phyloP scores from a whole-genome alignment of 345 rosid species.

The Gossypium longicalyx region DNA sequence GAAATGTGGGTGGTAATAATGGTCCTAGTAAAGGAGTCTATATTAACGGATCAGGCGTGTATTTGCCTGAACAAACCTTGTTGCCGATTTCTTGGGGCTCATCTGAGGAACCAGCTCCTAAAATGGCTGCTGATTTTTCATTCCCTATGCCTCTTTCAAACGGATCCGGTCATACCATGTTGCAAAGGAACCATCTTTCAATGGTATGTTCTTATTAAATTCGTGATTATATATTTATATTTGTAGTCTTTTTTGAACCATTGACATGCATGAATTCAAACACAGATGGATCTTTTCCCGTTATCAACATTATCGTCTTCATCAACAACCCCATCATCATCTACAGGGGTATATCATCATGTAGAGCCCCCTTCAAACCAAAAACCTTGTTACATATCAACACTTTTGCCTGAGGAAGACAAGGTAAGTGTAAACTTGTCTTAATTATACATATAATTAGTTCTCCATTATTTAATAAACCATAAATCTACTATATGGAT shows the following conservation, averaged over 20 bases:
- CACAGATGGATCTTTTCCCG: constrained; percentile 39
- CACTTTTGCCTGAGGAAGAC: constrained; percentile 35
- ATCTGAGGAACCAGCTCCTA: constrained; percentile 12
- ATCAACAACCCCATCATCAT: constrained; percentile 17
- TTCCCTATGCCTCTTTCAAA: constrained; percentile 17
- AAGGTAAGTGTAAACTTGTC: constrained; percentile 30
- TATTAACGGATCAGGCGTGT: constrained; percentile 23
- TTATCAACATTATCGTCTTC: constrained; percentile 15
- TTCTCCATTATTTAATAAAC: neutral
- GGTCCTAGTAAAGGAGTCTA: constrained; percentile 19
- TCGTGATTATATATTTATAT: neutral
- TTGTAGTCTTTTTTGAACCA: neutral
- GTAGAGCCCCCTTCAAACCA: constrained; percentile 74
- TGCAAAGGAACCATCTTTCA: constrained; percentile 34
- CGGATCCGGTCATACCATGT: constrained; percentile 31
- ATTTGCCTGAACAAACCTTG: constrained; percentile 22
- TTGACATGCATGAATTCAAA: neutral
- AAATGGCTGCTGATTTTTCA: constrained; percentile 29
- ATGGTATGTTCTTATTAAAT: constrained; percentile 26
- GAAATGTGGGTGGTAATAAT: neutral
- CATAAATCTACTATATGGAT: neutral
- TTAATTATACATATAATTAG: neutral
- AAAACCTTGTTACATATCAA: constrained; percentile 25
- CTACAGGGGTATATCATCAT: constrained; percentile 28
- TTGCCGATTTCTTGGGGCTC: constrained; percentile 25